Evolutionary conservation across 2,329 filamentous ascomycete genomes (phyloP), one percentile per base, ranked within the genome.

Genomic region (Talaromyces sp.): DNA sequence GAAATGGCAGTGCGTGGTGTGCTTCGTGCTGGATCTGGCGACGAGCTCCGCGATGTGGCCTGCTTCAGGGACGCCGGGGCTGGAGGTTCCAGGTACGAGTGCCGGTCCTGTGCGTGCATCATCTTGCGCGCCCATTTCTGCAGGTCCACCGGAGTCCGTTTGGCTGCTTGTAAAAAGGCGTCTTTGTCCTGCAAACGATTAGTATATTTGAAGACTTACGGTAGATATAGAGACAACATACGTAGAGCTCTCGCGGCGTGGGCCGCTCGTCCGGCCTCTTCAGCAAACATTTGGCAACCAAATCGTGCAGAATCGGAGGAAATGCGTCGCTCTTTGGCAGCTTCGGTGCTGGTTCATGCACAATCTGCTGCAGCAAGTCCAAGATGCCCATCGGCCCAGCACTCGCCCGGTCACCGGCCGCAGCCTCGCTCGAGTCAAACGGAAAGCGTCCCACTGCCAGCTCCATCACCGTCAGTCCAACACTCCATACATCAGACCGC

Each of bases 401-500:
- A 57, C 85, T 83, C 57, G 87, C 87, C 62, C 87, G 83, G 63
- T 85, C 84, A 59, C 85, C 85, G 2, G 90, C 92, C 57, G 89
- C 88, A 66, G 94, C 89, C 61, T 96, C 91, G 69, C 87, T 91
- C 12, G 88, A 83, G 66, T 90, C 89, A 74, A 99, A 99, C 0
- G 95, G 95, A 72, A 99, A 99, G 72, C 96, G 93, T 67, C 95
- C 95, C 72, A 99, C 97, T 36, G 95, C 95, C 68, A 99, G 80
- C 77, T 99, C 95, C 93, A 99, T 98, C 65, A 99, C 87, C 0
- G 89, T 89, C 67, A 99, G 81, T 34, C 95, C 95, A 65, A 97
- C 96, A 84, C 93, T 97, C 95, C 95, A 99, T 4, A 99, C 95
- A 75, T 99, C 95, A 12, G 93, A 97, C 77, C 97, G 97, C 70